Base-by-base conservation (phyloP, 371 early-diverging fungal species). In the Lichtheimia ornata region DNA sequence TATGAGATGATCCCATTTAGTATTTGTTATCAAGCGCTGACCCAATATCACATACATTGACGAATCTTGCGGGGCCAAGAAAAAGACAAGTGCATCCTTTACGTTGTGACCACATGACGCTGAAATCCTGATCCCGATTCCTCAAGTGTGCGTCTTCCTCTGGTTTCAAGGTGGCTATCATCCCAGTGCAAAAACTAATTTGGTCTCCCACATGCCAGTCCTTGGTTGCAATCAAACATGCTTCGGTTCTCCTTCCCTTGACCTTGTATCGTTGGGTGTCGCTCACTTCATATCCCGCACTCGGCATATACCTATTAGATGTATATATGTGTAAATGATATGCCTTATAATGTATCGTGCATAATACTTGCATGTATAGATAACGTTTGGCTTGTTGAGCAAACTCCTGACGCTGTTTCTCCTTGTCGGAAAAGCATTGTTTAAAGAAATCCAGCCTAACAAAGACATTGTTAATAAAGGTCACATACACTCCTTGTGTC, bases 61-160 rank as follows among this genome's bases (percentile, higher is more conserved):
- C 92, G 73, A 97, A 97, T 7, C 98, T 85, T 2, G 94, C 97
- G 27, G 98, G 98, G 5, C 98, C 98, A n/a, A 95, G 77, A 58
- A 97, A 92, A 18, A 97, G 71, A 58, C 92, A 92, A 71, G 85
- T 88, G 61, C 82, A 76, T 11, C 84, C 84, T 50, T 85, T 81
- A 27, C 89, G 80, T 24, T 85, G 83, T 22, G 92, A 91, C 73
- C 83, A 91, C 83, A 97, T 92, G 63, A 97, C 91, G 59, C 89
- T 89, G 64, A 97, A 96, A 70, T 97, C 97, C 11, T 87, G 79
- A 15, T 80, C 72, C 18, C 79, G 79, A 44, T 83, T 80, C 57
- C 83, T 84, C 44, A 96, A 77, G 30, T 81, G 70, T 41, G 78
- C 77, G 55, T 92, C 91, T 53, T 95, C 94, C 30, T 83, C 72